phyloP scores from a whole-genome alignment of 305 asterid species.

The Fraxinus xanthoxyloides region DNA sequence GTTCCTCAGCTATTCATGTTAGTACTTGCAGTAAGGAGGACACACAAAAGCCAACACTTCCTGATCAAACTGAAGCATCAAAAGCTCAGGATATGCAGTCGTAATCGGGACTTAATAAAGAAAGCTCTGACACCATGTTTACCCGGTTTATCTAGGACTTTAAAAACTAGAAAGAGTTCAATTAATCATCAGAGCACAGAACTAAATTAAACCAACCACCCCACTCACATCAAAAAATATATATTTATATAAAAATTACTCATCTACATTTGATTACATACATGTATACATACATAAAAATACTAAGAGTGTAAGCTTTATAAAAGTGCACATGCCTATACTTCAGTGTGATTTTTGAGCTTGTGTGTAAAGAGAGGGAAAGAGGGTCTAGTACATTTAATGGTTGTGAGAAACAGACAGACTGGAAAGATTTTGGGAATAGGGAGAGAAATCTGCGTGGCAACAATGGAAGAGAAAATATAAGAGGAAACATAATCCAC shows the following conservation, averaged over 20 bases:
- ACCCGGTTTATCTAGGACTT: neutral
- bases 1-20: no score
- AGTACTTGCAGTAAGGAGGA: no score
- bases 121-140: neutral
- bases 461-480: neutral
- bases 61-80: no score
- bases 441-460: neutral
- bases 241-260: neutral
- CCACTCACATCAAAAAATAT: no score
- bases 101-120: neutral
- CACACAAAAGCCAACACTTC: no score
- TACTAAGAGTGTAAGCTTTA: neutral
- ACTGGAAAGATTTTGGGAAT: neutral
- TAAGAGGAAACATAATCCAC: neutral
- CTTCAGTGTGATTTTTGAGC: neutral
- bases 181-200: neutral
- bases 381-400: neutral
- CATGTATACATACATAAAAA: neutral
- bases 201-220: neutral
- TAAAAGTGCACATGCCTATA: neutral
- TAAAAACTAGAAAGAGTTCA: neutral
- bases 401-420: neutral
- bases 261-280: neutral
- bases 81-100: no score
- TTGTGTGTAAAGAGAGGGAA: neutral